Evolutionary conservation across 148 eudicot genomes (phyloP).

Genomic region (Beta vulgaris): DNA sequence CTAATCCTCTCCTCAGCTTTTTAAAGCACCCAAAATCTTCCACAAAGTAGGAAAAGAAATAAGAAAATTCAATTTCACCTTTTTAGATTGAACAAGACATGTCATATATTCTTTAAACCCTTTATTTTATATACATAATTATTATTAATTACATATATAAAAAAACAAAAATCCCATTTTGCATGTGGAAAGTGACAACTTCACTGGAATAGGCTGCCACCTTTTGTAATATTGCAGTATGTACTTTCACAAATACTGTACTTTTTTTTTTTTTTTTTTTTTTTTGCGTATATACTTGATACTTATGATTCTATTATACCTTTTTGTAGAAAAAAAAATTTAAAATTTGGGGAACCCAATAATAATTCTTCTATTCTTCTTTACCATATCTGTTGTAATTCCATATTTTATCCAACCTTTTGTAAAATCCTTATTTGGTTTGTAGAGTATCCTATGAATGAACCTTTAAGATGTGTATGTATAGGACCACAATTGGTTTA

Average conservation of each 20-base stretch:
- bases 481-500: neutral
- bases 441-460: conserved; percentile 10
- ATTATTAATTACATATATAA: too few relatives aligned
- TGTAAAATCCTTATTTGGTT: neutral
- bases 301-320: neutral
- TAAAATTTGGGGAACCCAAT: too few relatives aligned
- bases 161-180: neutral
- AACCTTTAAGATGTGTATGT: neutral
- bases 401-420: neutral
- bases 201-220: conserved; percentile 1
- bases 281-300: conserved; percentile 8
- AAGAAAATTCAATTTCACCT: conserved; percentile 47
- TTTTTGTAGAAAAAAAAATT: too few relatives aligned
- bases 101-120: conserved; percentile 7
- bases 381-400: neutral
- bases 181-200: conserved; percentile 44
- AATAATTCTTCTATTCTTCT: too few relatives aligned
- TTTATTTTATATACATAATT: too few relatives aligned
- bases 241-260: conserved; percentile 16
- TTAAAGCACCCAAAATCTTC: conserved; percentile 45
- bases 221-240: conserved; percentile 14
- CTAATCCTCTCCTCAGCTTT: conserved; percentile 12
- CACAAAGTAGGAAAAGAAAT: conserved; percentile 41
- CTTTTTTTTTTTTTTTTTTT: conserved; percentile 3
- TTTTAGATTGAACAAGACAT: conserved; percentile 48